Percentiles rank a stretch among this genome's conserved stretches.
Evolutionary conservation across 306 rosid genomes (phyloP).

Genomic region (Mimosa bimucronata): DNA sequence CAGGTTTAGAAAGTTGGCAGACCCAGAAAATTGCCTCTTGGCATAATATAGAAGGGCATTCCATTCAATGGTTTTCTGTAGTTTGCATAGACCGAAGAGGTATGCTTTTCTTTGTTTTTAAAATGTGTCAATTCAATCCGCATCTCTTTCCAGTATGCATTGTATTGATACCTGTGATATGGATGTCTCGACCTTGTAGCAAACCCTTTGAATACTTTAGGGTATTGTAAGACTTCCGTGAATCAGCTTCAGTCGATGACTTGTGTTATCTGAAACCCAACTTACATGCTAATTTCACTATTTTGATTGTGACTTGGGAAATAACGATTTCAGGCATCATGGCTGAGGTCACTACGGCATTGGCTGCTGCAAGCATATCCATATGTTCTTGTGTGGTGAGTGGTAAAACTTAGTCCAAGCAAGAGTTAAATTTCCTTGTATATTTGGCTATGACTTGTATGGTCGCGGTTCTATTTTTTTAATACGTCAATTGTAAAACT

Average conservation of each 20-base stretch:
- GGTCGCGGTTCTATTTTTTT: slow-evolving; percentile 27
- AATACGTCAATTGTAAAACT: slow-evolving; percentile 21
- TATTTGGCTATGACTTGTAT: slow-evolving; percentile 26
- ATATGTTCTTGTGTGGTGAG: slow-evolving; percentile 98
- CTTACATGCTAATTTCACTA: neutral
- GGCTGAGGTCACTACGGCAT: slow-evolving; percentile 83
- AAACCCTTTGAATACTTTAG: no score
- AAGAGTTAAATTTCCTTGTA: slow-evolving; percentile 29
- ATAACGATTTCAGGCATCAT: slow-evolving; percentile 78
- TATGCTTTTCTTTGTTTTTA: slow-evolving; percentile 30
- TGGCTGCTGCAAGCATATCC: slow-evolving; percentile 79
- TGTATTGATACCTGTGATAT: slow-evolving; percentile 27
- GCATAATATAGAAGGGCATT: slow-evolving; percentile 89
- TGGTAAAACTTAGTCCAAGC: slow-evolving; percentile 41
- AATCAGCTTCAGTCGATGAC: no score
- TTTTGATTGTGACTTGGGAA: slow-evolving; percentile 35
- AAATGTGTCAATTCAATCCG: slow-evolving; percentile 24
- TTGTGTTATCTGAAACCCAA: no score
- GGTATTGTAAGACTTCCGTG: no score
- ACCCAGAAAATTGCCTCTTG: slow-evolving; percentile 82
- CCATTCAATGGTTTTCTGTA: slow-evolving; percentile 83
- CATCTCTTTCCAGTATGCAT: slow-evolving; percentile 29
- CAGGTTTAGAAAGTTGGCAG: slow-evolving; percentile 93
- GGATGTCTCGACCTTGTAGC: no score
- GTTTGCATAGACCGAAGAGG: slow-evolving; percentile 93